Percentiles rank a stretch among this genome's conserved stretches.
These are phyloP conservation scores for Trichophyton verrucosum DNA, from an alignment of 2,329 filamentous ascomycete genomes.

Conservation along the genomic window DNA sequence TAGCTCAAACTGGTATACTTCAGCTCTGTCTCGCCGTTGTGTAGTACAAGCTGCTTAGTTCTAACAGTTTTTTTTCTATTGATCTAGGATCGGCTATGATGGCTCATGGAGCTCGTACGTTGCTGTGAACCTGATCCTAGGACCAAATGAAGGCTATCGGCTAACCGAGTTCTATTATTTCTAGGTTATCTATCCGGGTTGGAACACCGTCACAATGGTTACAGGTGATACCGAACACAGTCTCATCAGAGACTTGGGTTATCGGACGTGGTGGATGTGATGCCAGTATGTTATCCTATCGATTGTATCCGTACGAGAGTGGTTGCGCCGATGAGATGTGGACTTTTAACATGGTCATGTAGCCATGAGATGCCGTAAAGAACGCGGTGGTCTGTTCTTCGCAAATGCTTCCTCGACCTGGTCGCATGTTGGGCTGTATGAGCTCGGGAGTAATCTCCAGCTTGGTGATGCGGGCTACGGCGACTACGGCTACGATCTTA, in stretches of 20 bases:
- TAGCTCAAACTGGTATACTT: slow-evolving; percentile 9
- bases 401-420: slow-evolving; percentile 24
- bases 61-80: neutral
- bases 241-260: slow-evolving; percentile 21
- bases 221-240: slow-evolving; percentile 20
- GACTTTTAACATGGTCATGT: neutral
- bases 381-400: slow-evolving; percentile 22
- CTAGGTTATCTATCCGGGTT: slow-evolving; percentile 18
- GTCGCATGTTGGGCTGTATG: slow-evolving; percentile 18
- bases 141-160: neutral
- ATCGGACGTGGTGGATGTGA: slow-evolving; percentile 20
- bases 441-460: slow-evolving; percentile 16
- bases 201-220: slow-evolving; percentile 22
- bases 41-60: neutral
- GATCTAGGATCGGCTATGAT: slow-evolving; percentile 16
- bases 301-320: neutral
- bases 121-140: neutral
- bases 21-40: neutral
- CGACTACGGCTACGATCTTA: slow-evolving; percentile 27
- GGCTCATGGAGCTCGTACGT: slow-evolving; percentile 19
- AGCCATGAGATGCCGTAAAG: slow-evolving; percentile 16
- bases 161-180: neutral
- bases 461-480: slow-evolving; percentile 17
- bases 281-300: slow-evolving; percentile 13
- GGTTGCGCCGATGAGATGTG: neutral